phyloP scores from a whole-genome alignment of 116 monocot genomes.

The Phalaenopsis hybrid region DNA sequence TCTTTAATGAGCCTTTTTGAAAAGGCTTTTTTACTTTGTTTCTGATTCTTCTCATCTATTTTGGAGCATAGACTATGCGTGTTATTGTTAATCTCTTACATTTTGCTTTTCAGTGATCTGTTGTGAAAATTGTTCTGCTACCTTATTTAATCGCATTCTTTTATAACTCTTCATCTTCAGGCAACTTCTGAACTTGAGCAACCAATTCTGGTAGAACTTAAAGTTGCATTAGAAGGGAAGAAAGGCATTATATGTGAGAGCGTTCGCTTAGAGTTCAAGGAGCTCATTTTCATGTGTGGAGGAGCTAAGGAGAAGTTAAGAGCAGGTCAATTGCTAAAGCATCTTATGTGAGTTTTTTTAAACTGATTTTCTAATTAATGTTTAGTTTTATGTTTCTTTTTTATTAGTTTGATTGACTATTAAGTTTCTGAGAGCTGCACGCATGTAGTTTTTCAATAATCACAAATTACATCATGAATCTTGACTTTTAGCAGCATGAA shows the following conservation, averaged over 20 bases:
- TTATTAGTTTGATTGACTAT: no score
- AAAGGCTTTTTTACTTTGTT: neutral
- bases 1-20: no score
- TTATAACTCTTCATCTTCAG: constrained; percentile 21
- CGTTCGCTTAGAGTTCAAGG: constrained; percentile 63
- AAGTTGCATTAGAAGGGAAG: constrained; percentile 38
- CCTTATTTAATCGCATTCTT: neutral
- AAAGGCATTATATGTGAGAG: constrained; percentile 70
- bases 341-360: constrained; percentile 49
- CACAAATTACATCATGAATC: neutral
- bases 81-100: neutral
- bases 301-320: constrained; percentile 69
- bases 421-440: no score
- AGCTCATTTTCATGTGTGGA: constrained; percentile 71
- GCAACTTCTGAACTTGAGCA: constrained; percentile 60
- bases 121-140: neutral
- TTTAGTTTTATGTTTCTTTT: neutral
- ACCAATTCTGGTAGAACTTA: constrained; percentile 71
- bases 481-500: neutral
- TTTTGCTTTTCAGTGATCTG: neutral
- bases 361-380: constrained; percentile 1
- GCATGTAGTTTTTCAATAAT: neutral
- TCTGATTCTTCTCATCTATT: neutral
- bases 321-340: constrained; percentile 48
- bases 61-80: neutral